These are phyloP conservation scores for Avena sativa DNA, from an alignment of 176 grass and related monocot genomes.

Conservation along the genomic window DNA sequence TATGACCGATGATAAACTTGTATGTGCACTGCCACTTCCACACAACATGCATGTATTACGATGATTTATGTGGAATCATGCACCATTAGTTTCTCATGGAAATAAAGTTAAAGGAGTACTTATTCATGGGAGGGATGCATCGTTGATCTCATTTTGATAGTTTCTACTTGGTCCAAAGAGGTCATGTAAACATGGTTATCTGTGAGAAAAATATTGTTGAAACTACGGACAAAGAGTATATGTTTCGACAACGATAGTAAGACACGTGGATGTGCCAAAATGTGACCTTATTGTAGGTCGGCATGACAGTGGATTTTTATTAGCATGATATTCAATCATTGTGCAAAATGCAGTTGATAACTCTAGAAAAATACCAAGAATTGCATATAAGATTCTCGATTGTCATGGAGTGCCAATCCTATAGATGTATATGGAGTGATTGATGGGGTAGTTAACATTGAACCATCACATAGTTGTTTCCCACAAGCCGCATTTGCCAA, in stretches of 20 bases:
- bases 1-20: slow-evolving; percentile 5
- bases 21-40: slow-evolving; percentile 42
- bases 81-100: not conserved
- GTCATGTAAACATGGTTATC: not conserved
- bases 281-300: not conserved
- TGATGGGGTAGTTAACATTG: slow-evolving; percentile 63
- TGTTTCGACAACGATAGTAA: not conserved
- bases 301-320: not conserved
- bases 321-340: not conserved
- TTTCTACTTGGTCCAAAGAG: not conserved
- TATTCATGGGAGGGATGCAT: not conserved
- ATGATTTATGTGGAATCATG: not conserved
- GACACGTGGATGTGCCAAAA: not conserved
- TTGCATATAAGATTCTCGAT: slow-evolving; percentile 1
- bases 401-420: slow-evolving; percentile 18
- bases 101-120: not conserved
- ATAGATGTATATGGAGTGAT: slow-evolving; percentile 49
- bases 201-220: not conserved
- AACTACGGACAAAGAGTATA: not conserved
- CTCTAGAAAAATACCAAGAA: not conserved
- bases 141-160: not conserved
- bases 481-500: slow-evolving; percentile 40
- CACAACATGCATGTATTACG: slow-evolving; percentile 16
- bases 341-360: slow-evolving; percentile 39
- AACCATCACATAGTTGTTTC: slow-evolving; percentile 60